Percentiles rank a stretch among this genome's conserved stretches.
Evolutionary conservation across 2,329 filamentous ascomycete genomes (phyloP).

Genomic region (Botrytis squamosa): DNA sequence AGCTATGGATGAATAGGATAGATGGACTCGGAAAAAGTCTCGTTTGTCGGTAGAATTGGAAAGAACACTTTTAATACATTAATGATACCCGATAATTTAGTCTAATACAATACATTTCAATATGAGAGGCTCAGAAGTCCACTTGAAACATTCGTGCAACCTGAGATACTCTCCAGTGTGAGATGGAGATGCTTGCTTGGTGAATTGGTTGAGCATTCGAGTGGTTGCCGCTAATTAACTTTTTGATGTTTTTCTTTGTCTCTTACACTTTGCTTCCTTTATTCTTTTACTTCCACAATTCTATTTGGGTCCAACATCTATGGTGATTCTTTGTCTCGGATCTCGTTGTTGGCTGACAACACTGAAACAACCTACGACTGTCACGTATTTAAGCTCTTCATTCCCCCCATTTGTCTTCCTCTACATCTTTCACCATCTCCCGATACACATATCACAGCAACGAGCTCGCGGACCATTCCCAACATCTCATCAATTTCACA

Average conservation of each 20-base stretch:
- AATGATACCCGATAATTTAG: conserved; percentile 21
- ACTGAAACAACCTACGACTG: background rate
- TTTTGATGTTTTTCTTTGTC: background rate
- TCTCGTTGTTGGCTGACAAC: background rate
- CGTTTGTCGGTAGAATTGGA: conserved; percentile 1
- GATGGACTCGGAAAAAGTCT: background rate
- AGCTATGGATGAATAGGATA: background rate
- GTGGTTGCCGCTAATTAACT: background rate
- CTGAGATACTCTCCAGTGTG: background rate
- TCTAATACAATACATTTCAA: conserved; percentile 9
- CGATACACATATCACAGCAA: background rate
- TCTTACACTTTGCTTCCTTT: background rate
- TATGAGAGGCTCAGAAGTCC: background rate
- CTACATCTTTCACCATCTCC: background rate
- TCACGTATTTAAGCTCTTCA: background rate
- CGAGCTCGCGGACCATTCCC: background rate
- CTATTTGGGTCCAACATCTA: background rate
- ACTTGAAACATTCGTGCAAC: background rate
- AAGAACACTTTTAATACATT: conserved; percentile 16
- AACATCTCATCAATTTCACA: background rate
- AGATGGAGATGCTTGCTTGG: background rate
- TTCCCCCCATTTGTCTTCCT: background rate
- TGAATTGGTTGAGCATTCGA: background rate
- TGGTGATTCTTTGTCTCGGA: background rate
- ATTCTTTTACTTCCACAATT: background rate